Evolutionary conservation across 495 filamentous ascomycete species (phyloP).

Genomic region (Tuber indicum): DNA sequence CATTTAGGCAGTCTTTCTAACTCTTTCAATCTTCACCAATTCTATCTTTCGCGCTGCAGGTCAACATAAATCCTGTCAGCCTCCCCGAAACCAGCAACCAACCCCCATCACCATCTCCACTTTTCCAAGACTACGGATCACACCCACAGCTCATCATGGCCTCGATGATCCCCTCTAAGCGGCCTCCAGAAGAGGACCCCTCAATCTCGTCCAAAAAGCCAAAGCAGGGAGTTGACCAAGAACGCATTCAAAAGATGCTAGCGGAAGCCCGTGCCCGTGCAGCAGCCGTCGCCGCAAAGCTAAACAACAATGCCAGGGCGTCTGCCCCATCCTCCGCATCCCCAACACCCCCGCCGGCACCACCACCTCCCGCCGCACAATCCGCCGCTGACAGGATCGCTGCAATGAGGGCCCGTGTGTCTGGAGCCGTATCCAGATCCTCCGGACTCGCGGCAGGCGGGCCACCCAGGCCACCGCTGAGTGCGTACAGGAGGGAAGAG

Average conservation of each 20-base stretch:
- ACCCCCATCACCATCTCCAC: not conserved
- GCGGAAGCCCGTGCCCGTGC: slow-evolving; percentile 59
- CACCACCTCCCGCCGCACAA: slow-evolving; percentile 39
- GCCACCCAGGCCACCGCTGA: slow-evolving; percentile 24
- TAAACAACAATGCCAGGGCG: slow-evolving; percentile 45
- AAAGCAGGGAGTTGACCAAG: slow-evolving; percentile 45
- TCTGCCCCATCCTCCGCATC: slow-evolving; percentile 44
- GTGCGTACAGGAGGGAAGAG: slow-evolving; percentile 33
- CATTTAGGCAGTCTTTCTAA: too few species aligned
- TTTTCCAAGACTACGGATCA: not conserved
- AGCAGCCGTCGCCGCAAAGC: slow-evolving; percentile 53
- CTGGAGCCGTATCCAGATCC: slow-evolving; percentile 61
- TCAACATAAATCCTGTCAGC: not conserved
- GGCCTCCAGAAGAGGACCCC: slow-evolving; percentile 44
- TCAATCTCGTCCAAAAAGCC: slow-evolving; percentile 42
- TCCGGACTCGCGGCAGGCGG: slow-evolving; percentile 45
- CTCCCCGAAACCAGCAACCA: not conserved
- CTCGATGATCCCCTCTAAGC: slow-evolving; percentile 27
- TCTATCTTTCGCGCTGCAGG: not conserved
- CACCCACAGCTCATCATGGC: not conserved
- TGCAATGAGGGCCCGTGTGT: slow-evolving; percentile 75
- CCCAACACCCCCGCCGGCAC: slow-evolving; percentile 43
- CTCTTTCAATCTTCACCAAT: not conserved
- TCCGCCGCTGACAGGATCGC: slow-evolving; percentile 54
- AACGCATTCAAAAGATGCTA: slow-evolving; percentile 56